phyloP scores from a whole-genome alignment of 495 filamentous ascomycete genomes.

The Pseudevernia furfuracea region DNA sequence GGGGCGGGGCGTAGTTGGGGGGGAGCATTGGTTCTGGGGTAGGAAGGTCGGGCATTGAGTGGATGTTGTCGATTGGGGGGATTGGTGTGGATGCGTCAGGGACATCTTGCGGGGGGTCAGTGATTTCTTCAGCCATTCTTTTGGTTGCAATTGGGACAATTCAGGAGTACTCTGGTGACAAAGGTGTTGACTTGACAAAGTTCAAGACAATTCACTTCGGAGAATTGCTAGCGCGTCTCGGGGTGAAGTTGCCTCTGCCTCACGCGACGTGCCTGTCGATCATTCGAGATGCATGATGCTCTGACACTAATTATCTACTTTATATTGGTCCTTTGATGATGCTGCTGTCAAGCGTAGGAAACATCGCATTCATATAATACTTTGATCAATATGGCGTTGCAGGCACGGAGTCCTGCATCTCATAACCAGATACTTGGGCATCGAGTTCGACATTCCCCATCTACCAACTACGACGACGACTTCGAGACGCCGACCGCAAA shows the following conservation, averaged over 20 bases:
- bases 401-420: conserved; percentile 17
- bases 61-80: conserved; percentile 17
- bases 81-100: conserved; percentile 6
- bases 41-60: background rate
- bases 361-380: background rate
- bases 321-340: background rate
- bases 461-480: conserved; percentile 35
- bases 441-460: conserved; percentile 33
- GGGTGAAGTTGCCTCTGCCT: background rate
- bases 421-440: conserved; percentile 33
- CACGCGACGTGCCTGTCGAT: conserved; percentile 5
- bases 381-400: conserved; percentile 23
- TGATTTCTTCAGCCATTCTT: conserved; percentile 13
- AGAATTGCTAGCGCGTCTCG: background rate
- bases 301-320: background rate
- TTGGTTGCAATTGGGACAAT: background rate
- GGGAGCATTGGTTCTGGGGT: conserved; percentile 6
- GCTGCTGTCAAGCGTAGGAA: too few relatives aligned
- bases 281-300: conserved; percentile 1
- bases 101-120: background rate
- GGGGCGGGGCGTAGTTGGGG: conserved; percentile 14
- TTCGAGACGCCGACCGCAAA: conserved; percentile 30
- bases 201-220: background rate
- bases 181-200: background rate
- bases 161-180: background rate